Base-by-base conservation (phyloP, 495 filamentous ascomycete species). In the Penicillium soppii region DNA sequence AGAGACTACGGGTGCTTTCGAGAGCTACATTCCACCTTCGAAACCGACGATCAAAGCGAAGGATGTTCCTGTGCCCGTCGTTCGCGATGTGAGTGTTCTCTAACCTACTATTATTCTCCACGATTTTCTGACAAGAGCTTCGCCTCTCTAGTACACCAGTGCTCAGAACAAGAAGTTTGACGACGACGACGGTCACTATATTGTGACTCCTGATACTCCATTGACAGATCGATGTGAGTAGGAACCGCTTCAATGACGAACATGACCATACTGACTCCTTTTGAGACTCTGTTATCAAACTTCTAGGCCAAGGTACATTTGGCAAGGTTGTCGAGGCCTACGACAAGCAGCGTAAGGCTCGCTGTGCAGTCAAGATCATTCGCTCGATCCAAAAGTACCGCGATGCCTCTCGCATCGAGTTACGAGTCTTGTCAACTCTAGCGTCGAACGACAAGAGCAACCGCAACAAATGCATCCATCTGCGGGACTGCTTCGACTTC, bases 321-420 rank as follows among this genome's bases (percentile, higher is more conserved):
- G 94, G 94, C 44, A 98, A 98, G 69, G 94, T 98, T 12, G 92
- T 98, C 7, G 89, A 96, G 66, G 94, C 94, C 30, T 84, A 80
- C 52, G 94, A 98, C 62, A 82, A 83, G 53, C 78, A 78, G 48
- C 81, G 82, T 47, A 82, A 83, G 48, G 84, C 87, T 49, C 81
- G 87, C 45, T 94, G 92, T 55, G 94, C 94, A 22, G 88, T 98
- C 64, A 98, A 98, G 70, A 92, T 98, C 65, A 98, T 98, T 54
- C 87, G 94, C 43, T 96, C 94, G 1, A 94, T 98, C 5, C 94
- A 95, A 60, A 98, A 98, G 58, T 98, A 98, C 59, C 85, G 94
- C 37, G 94, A 98, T 70, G 94, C 94, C 1, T 94, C 89, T n/a
- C 83, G 92, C 45, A 97, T 98, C 58, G 94, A 98, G 69, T 73